Conservation (phyloP, 2,329 filamentous ascomycete species). For the Chaetomiaceae sp. region DNA sequence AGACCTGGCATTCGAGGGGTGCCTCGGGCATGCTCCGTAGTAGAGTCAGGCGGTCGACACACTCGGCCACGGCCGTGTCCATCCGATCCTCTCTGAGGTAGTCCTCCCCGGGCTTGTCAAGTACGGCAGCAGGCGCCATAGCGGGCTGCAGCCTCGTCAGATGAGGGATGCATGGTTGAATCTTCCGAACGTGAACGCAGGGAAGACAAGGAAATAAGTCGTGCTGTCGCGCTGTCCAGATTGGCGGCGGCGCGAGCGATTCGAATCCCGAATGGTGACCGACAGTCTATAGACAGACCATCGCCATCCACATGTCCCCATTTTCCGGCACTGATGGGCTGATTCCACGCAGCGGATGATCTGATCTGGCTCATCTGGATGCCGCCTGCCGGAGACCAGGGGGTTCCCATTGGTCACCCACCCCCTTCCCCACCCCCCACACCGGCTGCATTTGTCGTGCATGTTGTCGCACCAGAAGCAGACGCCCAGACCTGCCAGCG, state of each 20-base stretch:
- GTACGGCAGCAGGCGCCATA: conserved; percentile 34
- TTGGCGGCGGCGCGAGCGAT: conserved; percentile 4
- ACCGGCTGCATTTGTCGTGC: too few species aligned
- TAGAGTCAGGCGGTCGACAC: conserved; percentile 41
- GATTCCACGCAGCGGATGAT: conserved; percentile 23
- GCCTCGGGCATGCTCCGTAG: conserved; percentile 43
- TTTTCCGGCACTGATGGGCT: conserved; percentile 20
- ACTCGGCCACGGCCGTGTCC: conserved; percentile 29
- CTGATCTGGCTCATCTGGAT: conserved; percentile 20
- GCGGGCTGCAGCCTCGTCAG: conserved; percentile 7
- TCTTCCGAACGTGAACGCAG: too few species aligned
- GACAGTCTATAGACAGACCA: too few species aligned
- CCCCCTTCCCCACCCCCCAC: not conserved
- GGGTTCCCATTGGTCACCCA: conserved; percentile 15
- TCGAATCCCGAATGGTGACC: too few species aligned
- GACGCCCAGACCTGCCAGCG: too few species aligned
- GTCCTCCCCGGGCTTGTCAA: conserved; percentile 31
- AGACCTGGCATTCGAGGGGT: conserved; percentile 34
- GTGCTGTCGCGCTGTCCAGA: too few species aligned
- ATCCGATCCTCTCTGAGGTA: conserved; percentile 27
- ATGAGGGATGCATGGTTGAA: too few species aligned
- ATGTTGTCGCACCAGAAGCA: conserved; percentile 15
- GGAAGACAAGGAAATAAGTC: too few species aligned
- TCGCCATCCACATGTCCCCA: conserved; percentile 6
- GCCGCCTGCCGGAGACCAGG: conserved; percentile 2